Conservation (phyloP, 495 filamentous ascomycete species). For the Sabuloglossum arenarium region DNA sequence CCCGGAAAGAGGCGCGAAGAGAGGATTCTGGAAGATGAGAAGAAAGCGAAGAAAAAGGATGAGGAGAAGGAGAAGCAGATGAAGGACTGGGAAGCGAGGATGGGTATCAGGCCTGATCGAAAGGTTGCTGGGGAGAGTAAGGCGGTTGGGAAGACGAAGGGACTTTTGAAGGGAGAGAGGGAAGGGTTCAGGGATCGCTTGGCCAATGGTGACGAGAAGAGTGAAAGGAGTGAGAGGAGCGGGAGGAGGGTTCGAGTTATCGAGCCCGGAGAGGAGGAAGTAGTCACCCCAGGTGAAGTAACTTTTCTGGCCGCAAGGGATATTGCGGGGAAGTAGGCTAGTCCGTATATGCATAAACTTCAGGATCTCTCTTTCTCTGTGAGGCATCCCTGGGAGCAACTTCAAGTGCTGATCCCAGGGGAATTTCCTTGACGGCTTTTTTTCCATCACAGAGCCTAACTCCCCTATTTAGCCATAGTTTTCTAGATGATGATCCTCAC, state of each 20-base stretch:
- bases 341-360: background rate
- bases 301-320: background rate
- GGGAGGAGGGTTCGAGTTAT: background rate
- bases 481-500: background rate
- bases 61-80: conserved; percentile 12
- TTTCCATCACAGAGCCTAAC: background rate
- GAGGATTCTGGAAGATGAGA: conserved; percentile 22
- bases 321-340: background rate
- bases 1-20: conserved; percentile 37
- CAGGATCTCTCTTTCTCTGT: background rate
- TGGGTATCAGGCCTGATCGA: conserved; percentile 9
- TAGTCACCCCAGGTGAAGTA: background rate
- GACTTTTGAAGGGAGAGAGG: background rate
- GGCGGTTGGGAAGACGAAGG: conserved; percentile 23
- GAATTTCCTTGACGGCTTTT: background rate
- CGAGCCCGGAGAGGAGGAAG: background rate
- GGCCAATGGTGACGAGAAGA: background rate
- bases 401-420: background rate
- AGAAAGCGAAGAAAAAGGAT: conserved; percentile 9
- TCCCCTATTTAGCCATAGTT: background rate
- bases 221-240: background rate
- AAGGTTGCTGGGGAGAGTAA: conserved; percentile 22
- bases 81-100: conserved; percentile 11
- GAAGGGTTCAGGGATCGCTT: background rate
- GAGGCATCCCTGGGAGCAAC: background rate